phyloP scores from a whole-genome alignment of 23 red algal species.

The Cyanidiococcus yangmingshanensis region DNA sequence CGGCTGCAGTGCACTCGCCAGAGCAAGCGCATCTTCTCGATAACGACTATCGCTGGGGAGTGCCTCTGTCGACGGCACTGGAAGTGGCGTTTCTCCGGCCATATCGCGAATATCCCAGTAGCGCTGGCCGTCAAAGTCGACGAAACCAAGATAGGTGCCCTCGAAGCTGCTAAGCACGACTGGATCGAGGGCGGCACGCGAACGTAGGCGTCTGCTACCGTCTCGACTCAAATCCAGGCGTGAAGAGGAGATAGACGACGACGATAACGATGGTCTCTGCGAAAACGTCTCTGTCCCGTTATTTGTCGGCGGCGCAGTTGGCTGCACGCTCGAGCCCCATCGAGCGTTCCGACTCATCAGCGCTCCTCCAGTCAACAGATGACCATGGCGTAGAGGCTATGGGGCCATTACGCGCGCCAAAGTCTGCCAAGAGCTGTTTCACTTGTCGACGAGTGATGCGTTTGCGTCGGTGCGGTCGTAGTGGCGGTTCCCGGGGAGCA shows the following conservation, averaged over 20 bases:
- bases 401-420: neutral
- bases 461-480: neutral
- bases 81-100: neutral
- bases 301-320: neutral
- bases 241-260: neutral
- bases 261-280: neutral
- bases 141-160: slow-evolving; percentile 38
- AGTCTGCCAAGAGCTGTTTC: neutral
- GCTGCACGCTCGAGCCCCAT: no score
- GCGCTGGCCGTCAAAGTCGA: slow-evolving; percentile 47
- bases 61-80: slow-evolving; percentile 13
- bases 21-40: slow-evolving; percentile 26
- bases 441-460: neutral
- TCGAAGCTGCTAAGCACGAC: neutral
- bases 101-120: slow-evolving; percentile 58
- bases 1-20: slow-evolving; percentile 25
- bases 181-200: neutral
- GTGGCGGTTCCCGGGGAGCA: neutral
- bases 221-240: neutral
- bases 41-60: slow-evolving; percentile 37
- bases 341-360: no score
- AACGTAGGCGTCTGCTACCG: neutral
- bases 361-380: neutral
- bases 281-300: neutral
- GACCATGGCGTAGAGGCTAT: neutral